Evolutionary conservation across 495 filamentous ascomycete genomes (phyloP).

Genomic region (Cetradonia linearis): DNA sequence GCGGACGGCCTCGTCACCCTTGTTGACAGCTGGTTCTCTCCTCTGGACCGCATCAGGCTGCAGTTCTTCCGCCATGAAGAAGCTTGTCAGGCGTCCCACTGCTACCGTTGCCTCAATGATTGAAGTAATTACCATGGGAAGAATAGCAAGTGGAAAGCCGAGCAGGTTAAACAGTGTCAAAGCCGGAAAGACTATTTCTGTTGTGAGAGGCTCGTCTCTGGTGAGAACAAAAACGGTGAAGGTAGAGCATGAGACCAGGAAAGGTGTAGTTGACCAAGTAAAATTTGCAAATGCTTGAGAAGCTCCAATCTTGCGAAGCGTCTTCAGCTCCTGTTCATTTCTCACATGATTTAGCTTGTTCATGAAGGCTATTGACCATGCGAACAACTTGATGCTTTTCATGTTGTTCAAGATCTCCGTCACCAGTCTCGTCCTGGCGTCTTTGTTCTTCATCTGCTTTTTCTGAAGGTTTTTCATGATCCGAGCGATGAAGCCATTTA

Average conservation of each 20-base stretch:
- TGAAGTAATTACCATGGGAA: slow-evolving; percentile 96
- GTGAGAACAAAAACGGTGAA: slow-evolving; percentile 92
- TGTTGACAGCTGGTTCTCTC: slow-evolving; percentile 55
- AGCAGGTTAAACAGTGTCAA: slow-evolving; percentile 87
- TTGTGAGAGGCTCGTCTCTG: slow-evolving; percentile 68
- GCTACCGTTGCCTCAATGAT: slow-evolving; percentile 95
- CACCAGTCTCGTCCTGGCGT: slow-evolving; percentile 83
- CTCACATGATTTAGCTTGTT: slow-evolving; percentile 89
- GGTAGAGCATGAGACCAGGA: slow-evolving; percentile 93
- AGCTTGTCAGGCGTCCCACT: slow-evolving; percentile 73
- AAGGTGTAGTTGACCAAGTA: slow-evolving; percentile 98
- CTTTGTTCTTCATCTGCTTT: slow-evolving; percentile 98
- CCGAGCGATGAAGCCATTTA: slow-evolving; percentile 87
- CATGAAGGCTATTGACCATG: slow-evolving; percentile 95
- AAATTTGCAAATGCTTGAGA: slow-evolving; percentile 92
- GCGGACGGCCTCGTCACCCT: slow-evolving; percentile 73
- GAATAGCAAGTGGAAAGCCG: slow-evolving; percentile 85
- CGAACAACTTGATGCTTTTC: slow-evolving; percentile 98
- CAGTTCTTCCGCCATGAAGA: slow-evolving; percentile 79
- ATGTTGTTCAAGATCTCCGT: slow-evolving; percentile 99
- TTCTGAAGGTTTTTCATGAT: slow-evolving; percentile 94
- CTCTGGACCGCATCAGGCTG: slow-evolving; percentile 70
- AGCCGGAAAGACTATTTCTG: slow-evolving; percentile 91
- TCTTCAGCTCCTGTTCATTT: slow-evolving; percentile 91
- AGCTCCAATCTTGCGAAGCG: slow-evolving; percentile 89